Evolutionary conservation across 1,284 basidiomycete genomes (phyloP).

Genomic region (Taiwanofungus camphoratus): DNA sequence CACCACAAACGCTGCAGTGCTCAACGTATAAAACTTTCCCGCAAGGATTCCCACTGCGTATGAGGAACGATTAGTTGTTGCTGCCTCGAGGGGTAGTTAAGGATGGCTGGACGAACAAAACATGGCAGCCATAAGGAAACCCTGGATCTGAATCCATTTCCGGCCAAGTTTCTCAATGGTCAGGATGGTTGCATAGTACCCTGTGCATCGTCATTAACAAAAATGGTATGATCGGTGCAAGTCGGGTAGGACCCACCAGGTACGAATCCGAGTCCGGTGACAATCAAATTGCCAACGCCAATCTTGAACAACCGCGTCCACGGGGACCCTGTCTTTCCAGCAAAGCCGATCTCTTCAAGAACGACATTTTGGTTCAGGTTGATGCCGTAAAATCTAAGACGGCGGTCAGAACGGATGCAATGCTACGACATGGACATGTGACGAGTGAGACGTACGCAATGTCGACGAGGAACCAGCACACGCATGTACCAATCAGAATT

Average conservation of each 20-base stretch:
- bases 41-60: slow-evolving; percentile 55
- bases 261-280: slow-evolving; percentile 68
- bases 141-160: slow-evolving; percentile 74
- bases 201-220: slow-evolving; percentile 30
- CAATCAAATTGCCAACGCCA: slow-evolving; percentile 62
- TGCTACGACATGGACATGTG: neutral
- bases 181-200: slow-evolving; percentile 65
- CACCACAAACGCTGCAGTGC: slow-evolving; percentile 62
- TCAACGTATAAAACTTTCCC: slow-evolving; percentile 58
- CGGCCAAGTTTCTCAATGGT: slow-evolving; percentile 70
- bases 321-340: slow-evolving; percentile 45
- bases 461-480: slow-evolving; percentile 54
- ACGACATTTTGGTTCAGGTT: slow-evolving; percentile 77
- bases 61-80: neutral
- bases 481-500: slow-evolving; percentile 45
- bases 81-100: neutral
- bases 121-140: slow-evolving; percentile 66
- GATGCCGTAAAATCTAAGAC: slow-evolving; percentile 66
- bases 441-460: slow-evolving; percentile 35
- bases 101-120: slow-evolving; percentile 43
- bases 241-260: slow-evolving; percentile 44
- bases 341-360: slow-evolving; percentile 61
- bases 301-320: slow-evolving; percentile 64
- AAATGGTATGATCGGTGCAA: slow-evolving; percentile 7
- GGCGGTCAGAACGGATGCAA: neutral